Percentiles rank a stretch among this genome's conserved stretches.
Evolutionary conservation across 2,329 filamentous ascomycete species (phyloP).

Genomic region (Diaporthe helianthi): DNA sequence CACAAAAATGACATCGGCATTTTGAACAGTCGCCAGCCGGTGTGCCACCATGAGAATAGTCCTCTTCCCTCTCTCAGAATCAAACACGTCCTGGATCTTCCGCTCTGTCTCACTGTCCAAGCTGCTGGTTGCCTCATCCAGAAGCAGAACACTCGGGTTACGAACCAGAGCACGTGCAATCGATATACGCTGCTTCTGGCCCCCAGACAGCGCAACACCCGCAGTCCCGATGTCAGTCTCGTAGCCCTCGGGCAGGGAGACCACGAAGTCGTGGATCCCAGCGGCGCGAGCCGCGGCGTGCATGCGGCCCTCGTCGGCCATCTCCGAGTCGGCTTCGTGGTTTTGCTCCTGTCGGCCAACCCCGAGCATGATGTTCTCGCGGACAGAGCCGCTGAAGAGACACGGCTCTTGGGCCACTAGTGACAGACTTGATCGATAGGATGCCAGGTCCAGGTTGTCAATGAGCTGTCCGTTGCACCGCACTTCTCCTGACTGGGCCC

Average conservation of each 20-base stretch:
- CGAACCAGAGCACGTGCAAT: constrained; percentile 33
- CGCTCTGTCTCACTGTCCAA: constrained; percentile 14
- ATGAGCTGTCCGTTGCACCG: constrained; percentile 64
- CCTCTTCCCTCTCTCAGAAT: background rate
- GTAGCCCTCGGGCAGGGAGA: constrained; percentile 32
- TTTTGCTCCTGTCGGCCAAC: background rate
- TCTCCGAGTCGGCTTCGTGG: background rate
- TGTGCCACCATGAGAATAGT: constrained; percentile 9
- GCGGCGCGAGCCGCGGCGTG: background rate
- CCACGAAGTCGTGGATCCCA: constrained; percentile 27
- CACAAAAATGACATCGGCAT: background rate
- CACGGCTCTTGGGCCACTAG: constrained; percentile 2
- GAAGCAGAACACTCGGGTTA: constrained; percentile 24
- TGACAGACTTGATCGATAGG: background rate
- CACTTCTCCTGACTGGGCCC: constrained; percentile 56
- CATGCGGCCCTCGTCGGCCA: background rate
- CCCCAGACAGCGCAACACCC: constrained; percentile 31
- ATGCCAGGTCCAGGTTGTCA: constrained; percentile 46
- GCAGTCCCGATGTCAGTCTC: constrained; percentile 30
- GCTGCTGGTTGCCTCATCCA: constrained; percentile 19
- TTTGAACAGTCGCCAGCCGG: background rate
- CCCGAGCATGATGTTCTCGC: constrained; percentile 1
- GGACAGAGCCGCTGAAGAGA: background rate
- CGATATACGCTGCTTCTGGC: constrained; percentile 33
- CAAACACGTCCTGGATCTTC: constrained; percentile 1